Base-by-base conservation (phyloP, 192 early-diverging fungal species). In the Pilaira anomala region DNA sequence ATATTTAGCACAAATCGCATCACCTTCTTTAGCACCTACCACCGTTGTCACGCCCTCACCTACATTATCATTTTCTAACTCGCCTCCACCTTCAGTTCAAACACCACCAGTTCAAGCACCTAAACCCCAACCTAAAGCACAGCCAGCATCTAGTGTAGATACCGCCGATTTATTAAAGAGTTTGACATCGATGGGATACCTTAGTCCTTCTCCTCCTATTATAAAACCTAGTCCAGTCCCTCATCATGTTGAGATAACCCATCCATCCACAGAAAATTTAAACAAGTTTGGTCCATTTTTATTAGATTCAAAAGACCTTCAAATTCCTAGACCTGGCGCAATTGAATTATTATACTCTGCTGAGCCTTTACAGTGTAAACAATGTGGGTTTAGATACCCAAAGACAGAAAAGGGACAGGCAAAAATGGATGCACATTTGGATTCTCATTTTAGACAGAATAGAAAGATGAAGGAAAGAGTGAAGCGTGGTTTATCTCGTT, bases 391-490 rank as follows among this genome's bases (percentile, higher is more conserved):
- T 68, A 87, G 96, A 21, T 93, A 87, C 48, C 71, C 81, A 3
- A 84, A 83, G 33, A 78, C 81, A 7, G 83, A 78, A 14, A 79
- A 79, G 40, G 93, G 91, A 2, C 78, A 87, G 62, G 76, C 77
- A 22, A 85, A 87, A 61, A 90, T 95, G 83, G 82, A 86, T 56
- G 77, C 81, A 42, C 96, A 98, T 73, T 59, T 98, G 30, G 95
- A 98, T 65, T 95, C 92, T 85, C 96, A 98, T 76, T 98, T 97
- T 74, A 81, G 96, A 30, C 92, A 95, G 75, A 98, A 98, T 72
- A 78, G 89, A 50, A 83, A 93, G 30, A 71, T 88, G 61, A 89
- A 89, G 72, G 92, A 96, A 57, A 83, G 86, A 61, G 87, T 78
- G n/a, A 90, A 90, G 63, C 85, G 88, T 42, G 87, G 89, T n/a